These are phyloP conservation scores for Jacaranda copaia DNA, from an alignment of 257 asterid genomes.

Conservation along the genomic window DNA sequence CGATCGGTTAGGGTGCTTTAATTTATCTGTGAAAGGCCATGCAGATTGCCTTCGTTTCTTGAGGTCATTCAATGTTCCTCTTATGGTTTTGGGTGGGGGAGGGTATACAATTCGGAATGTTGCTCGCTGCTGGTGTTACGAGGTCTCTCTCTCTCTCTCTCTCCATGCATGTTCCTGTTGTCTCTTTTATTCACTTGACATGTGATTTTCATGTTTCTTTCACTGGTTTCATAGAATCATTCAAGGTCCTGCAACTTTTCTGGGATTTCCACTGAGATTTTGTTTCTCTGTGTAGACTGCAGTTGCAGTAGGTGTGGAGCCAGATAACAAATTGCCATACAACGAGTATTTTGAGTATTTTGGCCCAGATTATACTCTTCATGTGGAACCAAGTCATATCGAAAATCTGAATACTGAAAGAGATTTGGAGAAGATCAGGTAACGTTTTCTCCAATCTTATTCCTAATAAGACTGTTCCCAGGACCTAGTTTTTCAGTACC, in stretches of 20 bases:
- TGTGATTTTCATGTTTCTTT: background rate
- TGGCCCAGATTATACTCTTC: conserved; percentile 76
- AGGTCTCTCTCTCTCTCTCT: conserved; percentile 44
- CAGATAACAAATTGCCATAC: conserved; percentile 71
- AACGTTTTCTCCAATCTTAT: background rate
- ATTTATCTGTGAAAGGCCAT: conserved; percentile 57
- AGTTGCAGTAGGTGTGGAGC: conserved; percentile 80
- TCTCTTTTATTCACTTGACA: background rate
- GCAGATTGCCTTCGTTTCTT: conserved; percentile 55
- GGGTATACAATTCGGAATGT: conserved; percentile 56
- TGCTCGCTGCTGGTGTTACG: conserved; percentile 67
- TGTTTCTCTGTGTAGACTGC: conserved; percentile 62
- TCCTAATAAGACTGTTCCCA: background rate
- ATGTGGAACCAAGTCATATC: conserved; percentile 60
- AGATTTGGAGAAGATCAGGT: conserved; percentile 75
- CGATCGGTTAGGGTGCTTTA: conserved; percentile 57
- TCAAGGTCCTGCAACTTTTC: background rate
- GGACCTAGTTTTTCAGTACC: background rate
- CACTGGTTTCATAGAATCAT: background rate
- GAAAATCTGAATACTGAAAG: conserved; percentile 59
- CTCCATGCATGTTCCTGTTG: background rate
- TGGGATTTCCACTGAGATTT: conserved; percentile 23
- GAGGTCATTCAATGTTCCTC: conserved; percentile 56
- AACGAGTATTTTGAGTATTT: conserved; percentile 77
- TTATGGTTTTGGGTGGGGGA: conserved; percentile 60